These are phyloP conservation scores for Amanita subjunquillea DNA, from an alignment of 768 basidiomycete genomes.

Conservation along the genomic window DNA sequence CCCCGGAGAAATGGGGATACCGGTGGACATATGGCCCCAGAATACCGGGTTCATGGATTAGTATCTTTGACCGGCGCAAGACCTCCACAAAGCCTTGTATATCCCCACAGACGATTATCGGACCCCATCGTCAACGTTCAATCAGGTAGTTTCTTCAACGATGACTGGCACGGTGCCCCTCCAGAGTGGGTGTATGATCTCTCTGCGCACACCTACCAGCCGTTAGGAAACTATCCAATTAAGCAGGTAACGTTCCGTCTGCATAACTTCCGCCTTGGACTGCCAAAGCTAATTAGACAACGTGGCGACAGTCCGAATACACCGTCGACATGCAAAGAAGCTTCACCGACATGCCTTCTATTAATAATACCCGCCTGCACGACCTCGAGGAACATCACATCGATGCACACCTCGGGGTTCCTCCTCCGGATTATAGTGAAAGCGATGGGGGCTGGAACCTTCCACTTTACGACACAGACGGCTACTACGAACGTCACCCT, in stretches of 20 bases:
- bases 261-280: background rate
- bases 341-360: constrained; percentile 4
- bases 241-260: constrained; percentile 1
- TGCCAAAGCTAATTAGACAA: constrained; percentile 3
- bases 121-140: constrained; percentile 1
- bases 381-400: constrained; percentile 1
- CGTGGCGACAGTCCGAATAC: constrained; percentile 4
- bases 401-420: background rate
- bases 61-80: background rate
- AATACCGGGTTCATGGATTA: background rate
- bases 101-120: background rate
- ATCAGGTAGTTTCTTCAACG: background rate
- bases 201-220: background rate
- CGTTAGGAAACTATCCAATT: background rate
- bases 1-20: background rate
- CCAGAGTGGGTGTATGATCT: constrained; percentile 1
- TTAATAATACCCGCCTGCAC: constrained; percentile 6
- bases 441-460: background rate
- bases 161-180: background rate
- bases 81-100: background rate
- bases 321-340: background rate
- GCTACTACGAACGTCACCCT: background rate
- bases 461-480: background rate
- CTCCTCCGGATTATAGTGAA: background rate
- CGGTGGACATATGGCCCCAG: background rate